Conservation (phyloP, 2,329 filamentous ascomycete species). For the Fusarium oxysporum region DNA sequence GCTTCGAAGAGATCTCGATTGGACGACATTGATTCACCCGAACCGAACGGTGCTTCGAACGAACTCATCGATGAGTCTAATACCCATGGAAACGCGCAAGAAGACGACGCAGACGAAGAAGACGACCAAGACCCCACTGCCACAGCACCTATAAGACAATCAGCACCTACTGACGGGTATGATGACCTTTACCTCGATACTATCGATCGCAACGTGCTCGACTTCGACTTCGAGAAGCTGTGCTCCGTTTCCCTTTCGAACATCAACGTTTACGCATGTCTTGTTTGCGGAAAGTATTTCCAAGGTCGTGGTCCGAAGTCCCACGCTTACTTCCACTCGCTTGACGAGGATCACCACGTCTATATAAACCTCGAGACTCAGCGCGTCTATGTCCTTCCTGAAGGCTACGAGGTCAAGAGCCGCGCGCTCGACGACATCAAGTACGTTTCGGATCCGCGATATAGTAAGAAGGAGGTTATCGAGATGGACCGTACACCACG, state of each 20-base stretch:
- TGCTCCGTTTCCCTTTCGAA: constrained; percentile 96
- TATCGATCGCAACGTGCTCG: constrained; percentile 89
- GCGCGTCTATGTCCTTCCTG: constrained; percentile 90
- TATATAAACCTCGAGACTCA: constrained; percentile 98
- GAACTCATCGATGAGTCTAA: constrained; percentile 47
- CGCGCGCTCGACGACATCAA: constrained; percentile 98
- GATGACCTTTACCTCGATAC: constrained; percentile 97
- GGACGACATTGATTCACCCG: constrained; percentile 58
- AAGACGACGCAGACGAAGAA: constrained; percentile 53
- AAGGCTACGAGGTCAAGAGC: constrained; percentile 96
- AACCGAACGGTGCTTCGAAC: constrained; percentile 46
- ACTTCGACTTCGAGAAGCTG: constrained; percentile 99
- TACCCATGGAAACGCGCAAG: constrained; percentile 45
- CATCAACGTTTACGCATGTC: constrained; percentile 98
- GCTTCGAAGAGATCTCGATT: constrained; percentile 69
- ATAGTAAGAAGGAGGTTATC: constrained; percentile 82
- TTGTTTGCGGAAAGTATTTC: constrained; percentile 98
- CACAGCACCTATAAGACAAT: constrained; percentile 62
- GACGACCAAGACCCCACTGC: constrained; percentile 57
- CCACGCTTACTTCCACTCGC: constrained; percentile 96
- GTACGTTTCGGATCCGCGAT: constrained; percentile 92
- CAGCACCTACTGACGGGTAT: constrained; percentile 86
- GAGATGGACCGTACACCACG: constrained; percentile 76
- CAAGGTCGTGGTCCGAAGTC: constrained; percentile 94
- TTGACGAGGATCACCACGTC: constrained; percentile 95